Percentiles rank a stretch among this genome's conserved stretches.
These are phyloP conservation scores for Corchorus olitorius DNA, from an alignment of 345 rosid genomes.

Conservation along the genomic window DNA sequence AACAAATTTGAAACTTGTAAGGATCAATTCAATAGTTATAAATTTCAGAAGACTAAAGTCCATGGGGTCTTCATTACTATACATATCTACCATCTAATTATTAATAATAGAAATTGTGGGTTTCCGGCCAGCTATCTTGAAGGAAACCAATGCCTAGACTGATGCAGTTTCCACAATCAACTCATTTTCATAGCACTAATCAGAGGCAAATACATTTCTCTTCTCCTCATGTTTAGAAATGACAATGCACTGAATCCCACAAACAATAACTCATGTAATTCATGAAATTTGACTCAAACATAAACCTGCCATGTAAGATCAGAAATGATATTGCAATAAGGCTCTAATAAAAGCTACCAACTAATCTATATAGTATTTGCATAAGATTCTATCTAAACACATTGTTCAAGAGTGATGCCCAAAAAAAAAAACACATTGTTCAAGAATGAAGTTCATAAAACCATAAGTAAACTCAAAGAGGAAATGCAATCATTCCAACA, in stretches of 20 bases:
- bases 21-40: constrained; percentile 12
- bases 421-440: not conserved
- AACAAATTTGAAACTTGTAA: not conserved
- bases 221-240: not conserved
- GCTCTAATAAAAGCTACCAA: not conserved
- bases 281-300: not conserved
- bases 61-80: not conserved
- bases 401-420: not conserved
- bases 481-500: constrained; percentile 2
- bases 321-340: not conserved
- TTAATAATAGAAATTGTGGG: not conserved
- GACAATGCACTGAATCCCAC: not conserved
- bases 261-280: not conserved
- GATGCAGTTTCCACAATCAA: not conserved
- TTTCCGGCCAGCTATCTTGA: not conserved
- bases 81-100: not conserved
- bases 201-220: no score
- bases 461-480: not conserved
- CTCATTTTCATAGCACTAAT: no score
- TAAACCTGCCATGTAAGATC: not conserved
- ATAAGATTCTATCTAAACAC: not conserved
- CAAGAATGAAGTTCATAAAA: not conserved
- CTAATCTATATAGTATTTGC: not conserved
- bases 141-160: not conserved
- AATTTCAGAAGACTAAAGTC: constrained; percentile 11